Conservation (phyloP, 2,329 filamentous ascomycete species). For the Sporothrix schenckii region DNA sequence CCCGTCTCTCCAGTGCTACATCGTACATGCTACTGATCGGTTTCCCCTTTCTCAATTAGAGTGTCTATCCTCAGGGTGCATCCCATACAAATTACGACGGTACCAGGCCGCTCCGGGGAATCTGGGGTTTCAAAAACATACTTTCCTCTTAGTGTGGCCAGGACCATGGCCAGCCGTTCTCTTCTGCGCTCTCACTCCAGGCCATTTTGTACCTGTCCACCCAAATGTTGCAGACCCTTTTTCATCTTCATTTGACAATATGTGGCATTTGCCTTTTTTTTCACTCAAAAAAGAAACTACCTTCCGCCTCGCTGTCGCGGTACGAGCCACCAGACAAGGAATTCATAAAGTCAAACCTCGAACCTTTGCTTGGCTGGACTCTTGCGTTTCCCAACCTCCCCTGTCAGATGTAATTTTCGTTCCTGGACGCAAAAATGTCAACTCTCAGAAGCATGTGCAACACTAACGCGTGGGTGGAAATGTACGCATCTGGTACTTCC, state of each 20-base stretch:
- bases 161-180: not conserved
- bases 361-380: too few species aligned
- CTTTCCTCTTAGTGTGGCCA: not conserved
- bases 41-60: not conserved
- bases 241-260: not conserved
- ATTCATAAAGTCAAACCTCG: too few species aligned
- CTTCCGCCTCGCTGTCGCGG: not conserved
- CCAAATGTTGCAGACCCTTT: not conserved
- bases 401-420: not conserved
- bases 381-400: not conserved
- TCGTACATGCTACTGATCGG: not conserved
- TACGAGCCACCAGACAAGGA: too few species aligned
- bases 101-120: slow-evolving; percentile 21
- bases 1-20: not conserved
- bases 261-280: not conserved
- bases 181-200: not conserved
- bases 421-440: too few species aligned
- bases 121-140: not conserved
- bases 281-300: not conserved
- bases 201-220: not conserved
- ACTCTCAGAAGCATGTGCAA: too few species aligned
- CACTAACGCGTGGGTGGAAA: too few species aligned
- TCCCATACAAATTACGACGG: not conserved
- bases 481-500: slow-evolving; percentile 7
- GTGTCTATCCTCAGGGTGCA: not conserved